phyloP scores from a whole-genome alignment of 1,284 basidiomycete genomes.

The Leccinum pseudoinsigne region DNA sequence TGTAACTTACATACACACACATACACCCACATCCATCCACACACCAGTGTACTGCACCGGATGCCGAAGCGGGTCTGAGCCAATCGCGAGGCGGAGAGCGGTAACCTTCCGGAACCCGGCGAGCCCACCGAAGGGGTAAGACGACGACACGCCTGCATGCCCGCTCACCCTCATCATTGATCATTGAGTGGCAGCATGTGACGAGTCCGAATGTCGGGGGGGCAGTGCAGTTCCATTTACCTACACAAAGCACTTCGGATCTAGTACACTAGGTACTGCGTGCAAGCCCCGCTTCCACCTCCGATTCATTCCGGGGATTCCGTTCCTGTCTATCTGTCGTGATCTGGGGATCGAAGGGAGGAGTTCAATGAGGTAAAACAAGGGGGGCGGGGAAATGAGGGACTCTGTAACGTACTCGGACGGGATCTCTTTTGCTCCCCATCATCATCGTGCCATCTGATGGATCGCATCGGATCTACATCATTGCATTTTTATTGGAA shows the following conservation, averaged over 20 bases:
- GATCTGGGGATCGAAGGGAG: background rate
- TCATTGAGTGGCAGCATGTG: background rate
- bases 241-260: background rate
- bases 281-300: background rate
- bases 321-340: background rate
- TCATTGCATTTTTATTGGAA: background rate
- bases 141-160: too few relatives aligned
- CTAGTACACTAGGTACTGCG: background rate
- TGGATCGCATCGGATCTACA: background rate
- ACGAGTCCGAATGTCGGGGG: background rate
- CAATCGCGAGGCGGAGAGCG: too few relatives aligned
- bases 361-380: background rate
- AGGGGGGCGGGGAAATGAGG: background rate
- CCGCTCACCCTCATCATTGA: too few relatives aligned
- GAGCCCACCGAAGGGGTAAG: too few relatives aligned
- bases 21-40: too few relatives aligned
- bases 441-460: background rate
- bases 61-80: too few relatives aligned
- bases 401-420: background rate
- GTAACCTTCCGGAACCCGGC: too few relatives aligned
- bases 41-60: too few relatives aligned
- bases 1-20: too few relatives aligned
- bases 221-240: background rate
- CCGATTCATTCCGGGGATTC: background rate
- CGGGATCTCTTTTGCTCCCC: too few relatives aligned